These are phyloP conservation scores for Ichthyophthirius multifiliis DNA, from an alignment of 169 alveolate species.

Conservation along the genomic window DNA sequence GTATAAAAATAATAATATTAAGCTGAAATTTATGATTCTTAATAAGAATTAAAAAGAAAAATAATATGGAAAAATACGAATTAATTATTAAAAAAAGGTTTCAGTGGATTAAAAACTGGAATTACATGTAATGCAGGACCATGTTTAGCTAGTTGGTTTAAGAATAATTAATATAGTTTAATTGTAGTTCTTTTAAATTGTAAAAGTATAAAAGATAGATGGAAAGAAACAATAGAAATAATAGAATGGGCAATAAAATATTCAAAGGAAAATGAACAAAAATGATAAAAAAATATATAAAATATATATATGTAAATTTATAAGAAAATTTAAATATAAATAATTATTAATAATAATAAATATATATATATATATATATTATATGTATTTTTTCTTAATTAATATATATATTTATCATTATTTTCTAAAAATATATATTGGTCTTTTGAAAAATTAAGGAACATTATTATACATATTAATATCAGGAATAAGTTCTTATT, in stretches of 20 bases:
- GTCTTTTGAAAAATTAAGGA: neutral
- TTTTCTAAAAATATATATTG: neutral
- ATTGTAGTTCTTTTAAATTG: constrained; percentile 53
- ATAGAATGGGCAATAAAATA: constrained; percentile 53
- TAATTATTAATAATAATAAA: no score
- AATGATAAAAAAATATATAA: no score
- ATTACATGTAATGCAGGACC: constrained; percentile 70
- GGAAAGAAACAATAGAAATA: constrained; percentile 54
- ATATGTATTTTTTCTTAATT: neutral
- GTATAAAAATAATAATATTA: neutral
- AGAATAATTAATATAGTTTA: constrained; percentile 23
- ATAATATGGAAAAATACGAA: constrained; percentile 63
- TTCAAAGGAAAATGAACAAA: no score
- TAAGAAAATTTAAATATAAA: no score
- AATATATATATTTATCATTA: neutral
- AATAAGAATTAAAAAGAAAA: neutral
- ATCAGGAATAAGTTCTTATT: neutral
- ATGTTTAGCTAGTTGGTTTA: constrained; percentile 53
- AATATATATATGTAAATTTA: no score
- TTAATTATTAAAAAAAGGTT: constrained; percentile 61
- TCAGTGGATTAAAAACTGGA: constrained; percentile 72
- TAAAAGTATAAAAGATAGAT: constrained; percentile 60
- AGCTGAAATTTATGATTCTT: neutral
- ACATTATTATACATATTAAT: neutral
- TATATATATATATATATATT: neutral